Evolutionary conservation across 352 stramenopile genomes (phyloP).

Genomic region (Phytopythium delawarense): DNA sequence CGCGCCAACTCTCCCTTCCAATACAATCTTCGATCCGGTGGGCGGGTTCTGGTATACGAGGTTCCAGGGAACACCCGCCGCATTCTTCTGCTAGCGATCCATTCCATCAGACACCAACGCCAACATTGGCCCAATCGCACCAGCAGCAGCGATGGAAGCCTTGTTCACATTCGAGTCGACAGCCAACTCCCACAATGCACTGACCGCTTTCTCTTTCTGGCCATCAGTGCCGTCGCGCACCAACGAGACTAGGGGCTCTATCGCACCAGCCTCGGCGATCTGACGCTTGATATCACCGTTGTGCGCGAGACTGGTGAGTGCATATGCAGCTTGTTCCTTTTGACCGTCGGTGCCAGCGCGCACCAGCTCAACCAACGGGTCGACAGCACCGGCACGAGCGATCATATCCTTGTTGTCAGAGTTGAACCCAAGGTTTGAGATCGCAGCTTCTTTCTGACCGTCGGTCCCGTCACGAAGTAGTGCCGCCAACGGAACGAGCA

Average conservation of each 20-base stretch:
- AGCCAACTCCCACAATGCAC: neutral
- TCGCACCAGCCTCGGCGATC: neutral
- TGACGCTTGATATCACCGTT: neutral
- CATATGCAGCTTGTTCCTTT: neutral
- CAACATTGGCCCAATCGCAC: neutral
- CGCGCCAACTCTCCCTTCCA: no score
- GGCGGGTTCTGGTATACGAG: neutral
- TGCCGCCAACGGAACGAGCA: no score
- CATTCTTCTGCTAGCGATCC: neutral
- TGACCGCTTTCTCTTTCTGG: neutral
- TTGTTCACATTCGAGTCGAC: neutral
- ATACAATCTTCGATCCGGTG: neutral
- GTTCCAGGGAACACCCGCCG: neutral
- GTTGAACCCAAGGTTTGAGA: neutral
- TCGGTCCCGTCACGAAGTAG: no score
- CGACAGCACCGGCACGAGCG: neutral
- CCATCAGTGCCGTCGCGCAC: neutral
- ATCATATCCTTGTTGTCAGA: neutral
- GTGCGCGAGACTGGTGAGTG: neutral
- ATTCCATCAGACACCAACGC: neutral
- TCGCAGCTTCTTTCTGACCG: no score
- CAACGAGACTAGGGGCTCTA: neutral
- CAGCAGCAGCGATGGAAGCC: neutral
- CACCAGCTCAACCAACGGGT: neutral
- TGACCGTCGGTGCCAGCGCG: neutral